phyloP scores from a whole-genome alignment of 2,329 filamentous ascomycete species.

The Daldinia eschscholtzii region DNA sequence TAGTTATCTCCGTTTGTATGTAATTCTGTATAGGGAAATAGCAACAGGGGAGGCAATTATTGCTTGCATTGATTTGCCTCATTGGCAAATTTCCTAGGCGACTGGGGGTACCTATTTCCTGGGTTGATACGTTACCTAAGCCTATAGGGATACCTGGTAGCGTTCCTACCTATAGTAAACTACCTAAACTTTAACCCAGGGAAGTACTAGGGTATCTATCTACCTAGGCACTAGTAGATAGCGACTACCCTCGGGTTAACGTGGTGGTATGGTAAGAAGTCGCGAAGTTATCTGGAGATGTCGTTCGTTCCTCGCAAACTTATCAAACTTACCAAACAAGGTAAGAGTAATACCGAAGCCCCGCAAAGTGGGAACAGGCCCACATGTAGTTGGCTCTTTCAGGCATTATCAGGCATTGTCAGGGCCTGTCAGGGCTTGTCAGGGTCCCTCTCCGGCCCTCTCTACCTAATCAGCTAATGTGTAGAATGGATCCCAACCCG shows the following conservation, averaged over 20 bases:
- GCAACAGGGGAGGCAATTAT: not conserved
- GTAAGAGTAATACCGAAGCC: conserved; percentile 8
- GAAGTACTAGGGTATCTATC: not conserved
- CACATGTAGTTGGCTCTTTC: conserved; percentile 6
- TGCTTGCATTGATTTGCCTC: conserved; percentile 9
- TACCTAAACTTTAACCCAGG: not conserved
- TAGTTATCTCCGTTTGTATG: not conserved
- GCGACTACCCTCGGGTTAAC: not conserved
- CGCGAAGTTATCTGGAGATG: conserved; percentile 18
- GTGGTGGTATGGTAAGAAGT: not conserved
- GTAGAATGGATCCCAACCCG: conserved; percentile 11
- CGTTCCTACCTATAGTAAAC: not conserved
- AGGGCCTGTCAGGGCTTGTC: not conserved
- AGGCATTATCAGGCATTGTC: not conserved
- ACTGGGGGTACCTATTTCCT: not conserved
- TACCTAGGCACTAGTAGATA: not conserved
- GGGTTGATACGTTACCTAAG: not conserved
- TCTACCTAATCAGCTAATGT: not conserved
- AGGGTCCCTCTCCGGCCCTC: not conserved
- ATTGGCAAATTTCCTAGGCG: conserved; percentile 3
- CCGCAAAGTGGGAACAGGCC: not conserved
- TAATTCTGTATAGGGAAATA: not conserved
- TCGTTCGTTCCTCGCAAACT: conserved; percentile 15
- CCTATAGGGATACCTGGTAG: too few relatives aligned
- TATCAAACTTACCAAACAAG: conserved; percentile 4